Conservation (phyloP, 2,329 filamentous ascomycete species). For the Talaromyces amestolkiae region DNA sequence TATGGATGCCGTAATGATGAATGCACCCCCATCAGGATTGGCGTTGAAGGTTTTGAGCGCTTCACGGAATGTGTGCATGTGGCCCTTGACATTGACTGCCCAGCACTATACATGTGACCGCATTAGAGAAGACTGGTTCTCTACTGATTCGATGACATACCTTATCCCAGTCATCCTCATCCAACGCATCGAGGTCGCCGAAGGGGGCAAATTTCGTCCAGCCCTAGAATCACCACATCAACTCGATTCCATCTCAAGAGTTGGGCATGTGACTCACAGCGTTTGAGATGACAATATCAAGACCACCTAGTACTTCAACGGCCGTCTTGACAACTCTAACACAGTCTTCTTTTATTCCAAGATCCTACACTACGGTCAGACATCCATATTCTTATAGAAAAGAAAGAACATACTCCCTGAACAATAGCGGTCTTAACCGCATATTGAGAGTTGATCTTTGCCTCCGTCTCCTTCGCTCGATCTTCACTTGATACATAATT, state of each 20-base stretch:
- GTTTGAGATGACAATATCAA: constrained; percentile 79
- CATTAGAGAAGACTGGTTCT: neutral
- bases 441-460: constrained; percentile 54
- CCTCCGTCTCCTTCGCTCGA: constrained; percentile 59
- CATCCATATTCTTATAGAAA: neutral
- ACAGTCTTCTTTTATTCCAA: constrained; percentile 60
- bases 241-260: neutral
- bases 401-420: constrained; percentile 53
- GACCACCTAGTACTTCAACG: constrained; percentile 59
- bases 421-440: constrained; percentile 55
- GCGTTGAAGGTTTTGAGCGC: constrained; percentile 59
- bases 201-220: constrained; percentile 62
- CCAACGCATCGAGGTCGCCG: constrained; percentile 57
- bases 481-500: constrained; percentile 67
- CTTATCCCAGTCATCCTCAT: constrained; percentile 63
- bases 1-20: constrained; percentile 63
- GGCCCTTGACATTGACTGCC: constrained; percentile 60
- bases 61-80: constrained; percentile 54
- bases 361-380: constrained; percentile 49
- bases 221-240: constrained; percentile 42
- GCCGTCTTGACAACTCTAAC: constrained; percentile 58
- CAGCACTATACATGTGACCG: constrained; percentile 50
- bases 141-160: constrained; percentile 36
- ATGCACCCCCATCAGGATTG: constrained; percentile 62
- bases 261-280: constrained; percentile 48